phyloP scores from a whole-genome alignment of 805 yeast species.

The Suhomyces vadensis region DNA sequence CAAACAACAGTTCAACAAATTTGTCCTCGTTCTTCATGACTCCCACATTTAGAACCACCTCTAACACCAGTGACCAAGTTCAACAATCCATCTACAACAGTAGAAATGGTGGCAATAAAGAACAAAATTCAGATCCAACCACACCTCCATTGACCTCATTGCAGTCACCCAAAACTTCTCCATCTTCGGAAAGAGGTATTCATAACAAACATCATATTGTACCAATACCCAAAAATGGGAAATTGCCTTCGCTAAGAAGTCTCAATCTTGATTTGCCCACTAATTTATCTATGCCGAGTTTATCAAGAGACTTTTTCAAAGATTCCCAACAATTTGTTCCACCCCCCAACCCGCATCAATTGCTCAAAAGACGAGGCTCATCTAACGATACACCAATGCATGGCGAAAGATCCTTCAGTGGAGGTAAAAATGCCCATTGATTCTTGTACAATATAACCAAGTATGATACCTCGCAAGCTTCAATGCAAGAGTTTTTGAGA shows the following conservation, averaged over 20 bases:
- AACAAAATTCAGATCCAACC: constrained; percentile 6
- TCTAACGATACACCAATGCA: constrained; percentile 5
- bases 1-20: constrained; percentile 43
- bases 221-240: constrained; percentile 11
- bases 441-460: no score
- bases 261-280: constrained; percentile 53
- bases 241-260: constrained; percentile 51
- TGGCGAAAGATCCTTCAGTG: no score
- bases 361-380: constrained; percentile 3
- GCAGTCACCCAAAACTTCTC: constrained; percentile 14
- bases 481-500: no score
- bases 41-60: constrained; percentile 16
- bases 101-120: neutral
- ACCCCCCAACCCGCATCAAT: neutral
- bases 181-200: constrained; percentile 9
- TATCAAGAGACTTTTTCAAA: constrained; percentile 7
- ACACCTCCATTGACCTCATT: constrained; percentile 8
- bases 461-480: no score
- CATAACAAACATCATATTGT: neutral
- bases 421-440: no score
- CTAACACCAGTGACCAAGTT: constrained; percentile 8
- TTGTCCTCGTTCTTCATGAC: constrained; percentile 38
- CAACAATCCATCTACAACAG: neutral
- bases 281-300: constrained; percentile 31
- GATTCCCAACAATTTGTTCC: neutral